Percentiles rank a stretch among this genome's conserved stretches.
Evolutionary conservation across 768 basidiomycete species (phyloP).

Genomic region (Nidularia sp.): DNA sequence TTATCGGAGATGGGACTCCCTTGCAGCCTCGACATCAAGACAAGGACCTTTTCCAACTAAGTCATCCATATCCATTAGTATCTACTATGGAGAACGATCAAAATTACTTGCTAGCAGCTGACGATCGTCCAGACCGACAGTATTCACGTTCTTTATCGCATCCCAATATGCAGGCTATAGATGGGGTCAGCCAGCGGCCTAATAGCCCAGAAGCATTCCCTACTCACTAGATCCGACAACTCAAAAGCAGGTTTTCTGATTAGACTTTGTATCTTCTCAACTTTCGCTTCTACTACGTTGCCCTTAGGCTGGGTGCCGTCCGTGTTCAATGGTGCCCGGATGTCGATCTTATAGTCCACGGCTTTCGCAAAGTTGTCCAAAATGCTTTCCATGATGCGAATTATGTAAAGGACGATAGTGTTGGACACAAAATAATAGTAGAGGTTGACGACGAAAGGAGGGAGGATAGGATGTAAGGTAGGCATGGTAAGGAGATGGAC

Average conservation of each 20-base stretch:
- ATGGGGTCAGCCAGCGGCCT: conserved; percentile 3
- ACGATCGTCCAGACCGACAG: conserved; percentile 52
- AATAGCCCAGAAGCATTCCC: neutral
- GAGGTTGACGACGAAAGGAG: too few relatives aligned
- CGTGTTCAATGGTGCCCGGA: conserved; percentile 19
- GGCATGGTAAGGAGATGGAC: too few relatives aligned
- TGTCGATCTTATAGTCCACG: neutral
- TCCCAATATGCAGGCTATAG: conserved; percentile 46
- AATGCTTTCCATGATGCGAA: neutral
- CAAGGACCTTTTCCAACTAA: conserved; percentile 62
- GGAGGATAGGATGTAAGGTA: too few relatives aligned
- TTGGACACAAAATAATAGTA: neutral
- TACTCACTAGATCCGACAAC: conserved; percentile 21
- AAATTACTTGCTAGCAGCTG: conserved; percentile 45
- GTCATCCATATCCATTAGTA: conserved; percentile 4
- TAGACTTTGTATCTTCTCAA: conserved; percentile 23
- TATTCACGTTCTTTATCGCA: conserved; percentile 35
- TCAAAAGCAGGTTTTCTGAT: conserved; percentile 20
- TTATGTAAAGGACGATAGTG: neutral
- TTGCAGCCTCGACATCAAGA: conserved; percentile 52
- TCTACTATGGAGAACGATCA: neutral
- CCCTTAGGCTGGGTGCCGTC: conserved; percentile 25
- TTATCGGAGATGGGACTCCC: conserved; percentile 21
- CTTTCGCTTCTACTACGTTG: conserved; percentile 15
- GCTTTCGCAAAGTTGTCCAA: neutral